Percentiles rank a stretch among this genome's conserved stretches.
phyloP scores from a whole-genome alignment of 805 yeast species.

The Phaffomyces antillensis region DNA sequence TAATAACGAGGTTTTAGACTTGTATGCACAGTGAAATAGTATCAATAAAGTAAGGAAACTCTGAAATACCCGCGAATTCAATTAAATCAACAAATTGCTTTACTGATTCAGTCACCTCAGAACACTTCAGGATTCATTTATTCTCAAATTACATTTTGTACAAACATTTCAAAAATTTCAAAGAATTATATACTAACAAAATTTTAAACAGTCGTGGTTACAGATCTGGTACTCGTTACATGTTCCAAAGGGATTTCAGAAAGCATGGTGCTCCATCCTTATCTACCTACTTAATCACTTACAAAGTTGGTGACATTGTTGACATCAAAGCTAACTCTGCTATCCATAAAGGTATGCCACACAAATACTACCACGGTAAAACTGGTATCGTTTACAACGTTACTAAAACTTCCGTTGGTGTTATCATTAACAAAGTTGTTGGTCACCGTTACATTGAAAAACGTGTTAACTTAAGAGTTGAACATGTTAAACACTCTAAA shows the following conservation, averaged over 20 bases:
- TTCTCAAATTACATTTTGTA: too few relatives aligned
- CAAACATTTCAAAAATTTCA: too few relatives aligned
- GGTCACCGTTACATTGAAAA: constrained; percentile 99
- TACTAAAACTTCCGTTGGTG: constrained; percentile 98
- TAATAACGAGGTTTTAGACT: too few relatives aligned
- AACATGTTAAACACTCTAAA: constrained; percentile 99
- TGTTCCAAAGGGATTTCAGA: constrained; percentile 99
- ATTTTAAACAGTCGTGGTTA: constrained; percentile 73
- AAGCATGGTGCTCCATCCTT: constrained; percentile 87
- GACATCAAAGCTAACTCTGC: constrained; percentile 99
- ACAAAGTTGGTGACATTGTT: constrained; percentile 99
- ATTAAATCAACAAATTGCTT: too few relatives aligned
- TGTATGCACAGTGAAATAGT: too few relatives aligned
- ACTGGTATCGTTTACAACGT: constrained; percentile 99
- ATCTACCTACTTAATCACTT: constrained; percentile 94
- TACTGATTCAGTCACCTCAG: too few relatives aligned
- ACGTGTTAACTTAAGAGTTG: constrained; percentile 97
- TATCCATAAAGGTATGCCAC: constrained; percentile 99
- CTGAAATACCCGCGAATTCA: too few relatives aligned
- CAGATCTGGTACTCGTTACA: constrained; percentile 99
- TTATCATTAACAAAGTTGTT: constrained; percentile 95
- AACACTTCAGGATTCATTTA: too few relatives aligned
- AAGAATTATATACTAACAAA: constrained; percentile 10
- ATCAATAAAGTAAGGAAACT: too few relatives aligned
- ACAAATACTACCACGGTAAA: constrained; percentile 99